Evolutionary conservation across 768 basidiomycete species (phyloP).

Genomic region (Leccinum aurantiacum): DNA sequence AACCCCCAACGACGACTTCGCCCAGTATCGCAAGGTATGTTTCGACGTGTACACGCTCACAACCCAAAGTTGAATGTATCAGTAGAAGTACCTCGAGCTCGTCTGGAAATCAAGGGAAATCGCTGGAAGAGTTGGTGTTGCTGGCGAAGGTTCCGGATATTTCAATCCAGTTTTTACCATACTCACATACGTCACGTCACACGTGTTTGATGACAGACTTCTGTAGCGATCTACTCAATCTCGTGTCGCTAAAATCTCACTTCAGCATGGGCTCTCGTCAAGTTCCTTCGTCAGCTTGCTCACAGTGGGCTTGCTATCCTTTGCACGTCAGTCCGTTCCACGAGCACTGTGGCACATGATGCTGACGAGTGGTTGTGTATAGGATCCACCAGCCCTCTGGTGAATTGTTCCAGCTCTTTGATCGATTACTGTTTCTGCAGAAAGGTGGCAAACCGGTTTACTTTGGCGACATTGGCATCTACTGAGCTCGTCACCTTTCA

Average conservation of each 20-base stretch:
- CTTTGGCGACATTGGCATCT: no score
- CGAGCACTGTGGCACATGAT: no score
- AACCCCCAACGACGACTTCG: background rate
- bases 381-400: no score
- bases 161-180: background rate
- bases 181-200: background rate
- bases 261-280: no score
- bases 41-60: background rate
- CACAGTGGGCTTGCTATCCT: no score
- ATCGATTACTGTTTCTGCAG: no score
- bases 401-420: no score
- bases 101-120: background rate
- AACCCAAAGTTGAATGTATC: background rate
- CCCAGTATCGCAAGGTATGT: background rate
- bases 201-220: background rate
- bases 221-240: background rate
- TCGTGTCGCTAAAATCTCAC: background rate
- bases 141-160: background rate
- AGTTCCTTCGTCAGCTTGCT: no score
- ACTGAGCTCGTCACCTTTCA: conserved; percentile 53
- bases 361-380: no score
- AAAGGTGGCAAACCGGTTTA: no score
- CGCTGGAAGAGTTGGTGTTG: background rate
- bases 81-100: background rate
- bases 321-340: no score